phyloP scores from a whole-genome alignment of 768 basidiomycete genomes.

The Lactifluus subvellereus region DNA sequence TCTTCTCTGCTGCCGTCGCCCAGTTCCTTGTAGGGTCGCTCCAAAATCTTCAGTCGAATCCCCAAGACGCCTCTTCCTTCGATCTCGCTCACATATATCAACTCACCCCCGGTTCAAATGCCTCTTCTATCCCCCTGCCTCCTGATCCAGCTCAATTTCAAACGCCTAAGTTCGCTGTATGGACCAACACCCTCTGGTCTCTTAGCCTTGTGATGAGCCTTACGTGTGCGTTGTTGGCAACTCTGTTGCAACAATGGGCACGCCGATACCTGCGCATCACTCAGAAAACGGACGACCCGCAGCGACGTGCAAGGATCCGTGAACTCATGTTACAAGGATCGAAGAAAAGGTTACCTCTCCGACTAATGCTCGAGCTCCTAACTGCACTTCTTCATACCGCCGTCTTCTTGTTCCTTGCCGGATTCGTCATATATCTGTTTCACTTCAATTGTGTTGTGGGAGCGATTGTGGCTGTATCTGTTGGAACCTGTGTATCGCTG shows the following conservation, averaged over 20 bases:
- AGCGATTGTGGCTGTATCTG: background rate
- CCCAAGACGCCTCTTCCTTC: no score
- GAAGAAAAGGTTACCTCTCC: background rate
- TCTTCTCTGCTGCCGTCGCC: background rate
- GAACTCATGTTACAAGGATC: background rate
- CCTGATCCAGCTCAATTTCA: background rate
- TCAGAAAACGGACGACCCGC: background rate
- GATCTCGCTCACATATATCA: no score
- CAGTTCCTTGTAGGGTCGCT: background rate
- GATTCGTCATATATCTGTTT: background rate
- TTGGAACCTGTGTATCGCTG: background rate
- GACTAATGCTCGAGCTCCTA: background rate
- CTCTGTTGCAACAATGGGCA: slow-evolving; percentile 8
- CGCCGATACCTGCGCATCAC: slow-evolving; percentile 6
- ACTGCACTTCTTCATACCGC: slow-evolving; percentile 1
- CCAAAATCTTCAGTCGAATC: background rate
- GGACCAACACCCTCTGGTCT: background rate
- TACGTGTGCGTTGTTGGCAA: background rate
- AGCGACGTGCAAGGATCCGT: slow-evolving; percentile 5
- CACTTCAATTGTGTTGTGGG: background rate
- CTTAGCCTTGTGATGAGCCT: slow-evolving; percentile 8
- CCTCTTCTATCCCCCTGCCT: no score
- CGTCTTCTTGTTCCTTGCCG: background rate
- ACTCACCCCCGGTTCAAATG: background rate
- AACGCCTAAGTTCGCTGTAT: no score